Percentiles rank a stretch among this genome's conserved stretches.
phyloP scores from a whole-genome alignment of 2,329 filamentous ascomycete species.

The Diplocarpon rosae region DNA sequence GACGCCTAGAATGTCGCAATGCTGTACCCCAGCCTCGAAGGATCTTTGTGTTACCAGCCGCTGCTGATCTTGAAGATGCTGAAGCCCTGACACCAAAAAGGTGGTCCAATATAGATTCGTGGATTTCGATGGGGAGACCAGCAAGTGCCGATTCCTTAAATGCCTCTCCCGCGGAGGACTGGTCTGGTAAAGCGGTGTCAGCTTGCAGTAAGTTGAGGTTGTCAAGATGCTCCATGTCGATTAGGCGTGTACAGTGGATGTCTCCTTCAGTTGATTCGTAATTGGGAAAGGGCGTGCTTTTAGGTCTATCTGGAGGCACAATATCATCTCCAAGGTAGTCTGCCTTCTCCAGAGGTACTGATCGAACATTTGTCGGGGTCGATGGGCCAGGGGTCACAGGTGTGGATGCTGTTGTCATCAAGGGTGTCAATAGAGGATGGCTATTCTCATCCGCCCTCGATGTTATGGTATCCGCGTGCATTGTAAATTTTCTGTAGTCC shows the following conservation, averaged over 20 bases:
- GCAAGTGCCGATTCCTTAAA: constrained; percentile 14
- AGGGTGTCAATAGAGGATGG: constrained; percentile 12
- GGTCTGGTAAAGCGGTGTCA: background rate
- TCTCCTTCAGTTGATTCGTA: constrained; percentile 22
- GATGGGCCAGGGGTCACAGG: constrained; percentile 26
- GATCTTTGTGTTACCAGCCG: constrained; percentile 38
- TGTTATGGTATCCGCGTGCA: constrained; percentile 1
- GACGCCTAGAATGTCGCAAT: constrained; percentile 54
- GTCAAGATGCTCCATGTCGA: constrained; percentile 11
- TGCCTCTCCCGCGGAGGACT: constrained; percentile 2
- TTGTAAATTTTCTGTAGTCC: background rate
- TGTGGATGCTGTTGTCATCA: constrained; percentile 25
- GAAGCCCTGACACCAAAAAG: constrained; percentile 59
- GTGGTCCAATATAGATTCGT: constrained; percentile 61
- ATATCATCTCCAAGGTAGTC: constrained; percentile 19
- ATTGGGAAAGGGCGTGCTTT: constrained; percentile 26
- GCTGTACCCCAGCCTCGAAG: constrained; percentile 52
- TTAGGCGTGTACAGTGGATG: constrained; percentile 16
- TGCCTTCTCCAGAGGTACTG: constrained; percentile 19
- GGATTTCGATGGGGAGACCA: constrained; percentile 56
- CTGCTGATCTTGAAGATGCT: constrained; percentile 45
- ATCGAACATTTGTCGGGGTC: constrained; percentile 22
- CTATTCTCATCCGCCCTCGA: constrained; percentile 15
- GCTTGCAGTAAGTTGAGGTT: background rate
- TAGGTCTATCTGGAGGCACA: constrained; percentile 23